These are phyloP conservation scores for Pseudogymnoascus verrucosus DNA, from an alignment of 2,329 filamentous ascomycete species.

Conservation along the genomic window DNA sequence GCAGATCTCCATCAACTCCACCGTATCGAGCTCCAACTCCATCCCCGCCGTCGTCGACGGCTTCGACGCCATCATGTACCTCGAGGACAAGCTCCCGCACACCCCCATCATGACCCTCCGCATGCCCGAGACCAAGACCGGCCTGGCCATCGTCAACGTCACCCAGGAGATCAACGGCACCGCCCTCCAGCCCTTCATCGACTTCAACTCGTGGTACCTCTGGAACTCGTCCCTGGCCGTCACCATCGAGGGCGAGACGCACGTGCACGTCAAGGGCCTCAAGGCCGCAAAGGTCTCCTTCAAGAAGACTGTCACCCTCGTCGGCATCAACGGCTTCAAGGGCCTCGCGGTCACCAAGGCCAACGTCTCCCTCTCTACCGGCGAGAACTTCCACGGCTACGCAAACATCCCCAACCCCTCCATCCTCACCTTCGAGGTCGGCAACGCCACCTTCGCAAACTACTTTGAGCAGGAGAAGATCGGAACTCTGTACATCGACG, in stretches of 20 bases:
- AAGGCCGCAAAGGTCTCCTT: conserved; percentile 44
- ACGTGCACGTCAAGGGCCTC: conserved; percentile 41
- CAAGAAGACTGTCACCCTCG: conserved; percentile 46
- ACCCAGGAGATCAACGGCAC: conserved; percentile 29
- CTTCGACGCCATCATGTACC: conserved; percentile 44
- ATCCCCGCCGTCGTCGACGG: conserved; percentile 46
- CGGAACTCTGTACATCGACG: conserved; percentile 28
- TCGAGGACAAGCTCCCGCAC: conserved; percentile 24
- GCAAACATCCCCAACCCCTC: conserved; percentile 53
- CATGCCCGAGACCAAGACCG: conserved; percentile 27
- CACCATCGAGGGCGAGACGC: conserved; percentile 43
- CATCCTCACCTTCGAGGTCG: conserved; percentile 46
- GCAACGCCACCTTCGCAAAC: conserved; percentile 31
- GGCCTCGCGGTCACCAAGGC: conserved; percentile 43
- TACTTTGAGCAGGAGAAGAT: background rate
- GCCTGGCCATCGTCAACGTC: conserved; percentile 34
- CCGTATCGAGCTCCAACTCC: conserved; percentile 38
- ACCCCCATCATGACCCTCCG: conserved; percentile 22
- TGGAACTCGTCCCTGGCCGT: conserved; percentile 40
- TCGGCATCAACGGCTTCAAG: conserved; percentile 47
- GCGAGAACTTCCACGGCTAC: conserved; percentile 45
- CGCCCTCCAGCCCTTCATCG: conserved; percentile 27
- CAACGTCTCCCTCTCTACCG: conserved; percentile 37
- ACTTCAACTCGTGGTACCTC: conserved; percentile 42
- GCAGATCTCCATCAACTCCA: conserved; percentile 38